phyloP scores from a whole-genome alignment of 768 basidiomycete species.

The Suillus fuscotomentosus region DNA sequence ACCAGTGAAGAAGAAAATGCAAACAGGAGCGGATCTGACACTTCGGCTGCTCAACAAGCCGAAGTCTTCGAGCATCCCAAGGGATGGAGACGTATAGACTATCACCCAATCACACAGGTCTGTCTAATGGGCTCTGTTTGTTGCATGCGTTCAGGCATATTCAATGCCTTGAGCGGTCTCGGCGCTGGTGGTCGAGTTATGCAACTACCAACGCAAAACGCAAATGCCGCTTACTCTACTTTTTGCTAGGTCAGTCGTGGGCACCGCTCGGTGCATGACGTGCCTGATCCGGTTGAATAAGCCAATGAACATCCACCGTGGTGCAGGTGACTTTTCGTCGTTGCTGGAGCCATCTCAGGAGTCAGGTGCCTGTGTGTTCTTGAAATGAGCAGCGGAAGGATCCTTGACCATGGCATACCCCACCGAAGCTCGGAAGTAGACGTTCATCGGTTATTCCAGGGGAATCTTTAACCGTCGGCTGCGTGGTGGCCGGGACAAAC shows the following conservation, averaged over 20 bases:
- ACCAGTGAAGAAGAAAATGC: neutral
- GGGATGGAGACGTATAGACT: conserved; percentile 52
- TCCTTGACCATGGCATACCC: conserved; percentile 82
- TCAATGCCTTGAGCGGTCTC: conserved; percentile 72
- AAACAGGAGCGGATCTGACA: neutral
- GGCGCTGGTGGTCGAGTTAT: conserved; percentile 71
- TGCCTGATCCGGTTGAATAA: conserved; percentile 41
- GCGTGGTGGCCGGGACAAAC: conserved; percentile 71
- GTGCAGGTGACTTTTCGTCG: conserved; percentile 60
- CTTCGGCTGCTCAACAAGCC: conserved; percentile 10
- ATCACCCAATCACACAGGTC: conserved; percentile 51
- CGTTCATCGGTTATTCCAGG: conserved; percentile 81
- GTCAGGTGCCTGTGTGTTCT: conserved; percentile 71
- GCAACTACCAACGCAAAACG: conserved; percentile 61
- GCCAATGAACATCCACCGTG: conserved; percentile 65
- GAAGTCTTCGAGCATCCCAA: conserved; percentile 39
- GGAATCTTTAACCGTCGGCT: conserved; percentile 79
- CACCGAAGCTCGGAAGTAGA: conserved; percentile 74
- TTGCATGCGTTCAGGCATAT: conserved; percentile 45
- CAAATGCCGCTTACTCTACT: conserved; percentile 60
- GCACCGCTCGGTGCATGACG: conserved; percentile 55
- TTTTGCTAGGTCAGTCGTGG: conserved; percentile 58
- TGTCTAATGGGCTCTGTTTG: conserved; percentile 63
- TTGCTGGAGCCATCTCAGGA: conserved; percentile 72
- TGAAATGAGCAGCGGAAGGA: conserved; percentile 86